A percentile compares a stretch with the other conserved stretches of the same genome.
Evolutionary conservation across 2,329 filamentous ascomycete species (phyloP).

Genomic region (Phyllosticta paracitricarpa): DNA sequence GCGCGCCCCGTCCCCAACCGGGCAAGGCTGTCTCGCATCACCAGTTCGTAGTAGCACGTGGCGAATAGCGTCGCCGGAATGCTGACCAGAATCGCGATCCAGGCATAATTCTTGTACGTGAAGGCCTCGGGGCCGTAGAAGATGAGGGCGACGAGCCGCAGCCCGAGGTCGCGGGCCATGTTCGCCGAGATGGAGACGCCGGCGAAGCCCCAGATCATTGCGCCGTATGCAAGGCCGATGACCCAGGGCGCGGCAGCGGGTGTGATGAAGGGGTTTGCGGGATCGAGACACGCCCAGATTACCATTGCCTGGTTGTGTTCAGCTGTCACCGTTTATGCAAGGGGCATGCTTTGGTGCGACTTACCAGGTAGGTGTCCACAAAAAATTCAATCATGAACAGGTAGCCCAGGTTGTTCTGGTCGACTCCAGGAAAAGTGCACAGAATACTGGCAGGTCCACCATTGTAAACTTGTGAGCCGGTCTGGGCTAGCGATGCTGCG

Average conservation of each 20-base stretch:
- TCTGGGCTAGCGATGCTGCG: conserved; percentile 29
- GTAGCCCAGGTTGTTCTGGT: conserved; percentile 45
- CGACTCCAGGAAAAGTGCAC: conserved; percentile 42
- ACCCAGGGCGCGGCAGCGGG: conserved; percentile 40
- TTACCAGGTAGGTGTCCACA: conserved; percentile 44
- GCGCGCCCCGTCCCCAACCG: conserved; percentile 43
- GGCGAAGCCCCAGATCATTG: conserved; percentile 49
- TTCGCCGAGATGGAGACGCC: conserved; percentile 47
- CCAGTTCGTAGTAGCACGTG: conserved; percentile 44
- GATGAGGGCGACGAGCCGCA: conserved; percentile 48
- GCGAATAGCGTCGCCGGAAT: conserved; percentile 48
- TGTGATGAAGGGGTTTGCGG: conserved; percentile 48
- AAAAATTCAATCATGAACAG: conserved; percentile 52
- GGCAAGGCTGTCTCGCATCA: conserved; percentile 44
- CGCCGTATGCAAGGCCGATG: conserved; percentile 46
- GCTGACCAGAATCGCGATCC: conserved; percentile 47
- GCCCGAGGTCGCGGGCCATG: conserved; percentile 49
- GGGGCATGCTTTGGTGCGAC: conserved; percentile 8
- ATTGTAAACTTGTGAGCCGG: conserved; percentile 33
- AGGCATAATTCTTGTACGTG: conserved; percentile 37
- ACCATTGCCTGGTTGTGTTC: conserved; percentile 33
- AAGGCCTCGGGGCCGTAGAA: conserved; percentile 46
- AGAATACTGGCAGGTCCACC: conserved; percentile 46
- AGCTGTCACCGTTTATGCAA: background rate
- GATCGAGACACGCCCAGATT: conserved; percentile 49